Evolutionary conservation across 2,329 filamentous ascomycete species (phyloP), one percentile per base, ranked within the genome.

Genomic region (Aspergillus neotritici): DNA sequence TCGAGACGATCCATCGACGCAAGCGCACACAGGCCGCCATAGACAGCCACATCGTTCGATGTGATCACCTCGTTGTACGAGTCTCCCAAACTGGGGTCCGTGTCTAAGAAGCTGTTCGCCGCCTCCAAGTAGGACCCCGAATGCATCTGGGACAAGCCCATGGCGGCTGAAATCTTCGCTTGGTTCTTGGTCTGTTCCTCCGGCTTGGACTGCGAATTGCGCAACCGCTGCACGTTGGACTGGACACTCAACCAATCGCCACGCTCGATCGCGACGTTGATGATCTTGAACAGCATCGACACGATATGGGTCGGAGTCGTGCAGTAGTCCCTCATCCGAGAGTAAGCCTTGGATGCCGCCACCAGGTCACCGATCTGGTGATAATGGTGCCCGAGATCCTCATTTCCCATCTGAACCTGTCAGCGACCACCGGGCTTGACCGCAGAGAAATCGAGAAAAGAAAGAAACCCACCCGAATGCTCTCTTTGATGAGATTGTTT

Each of bases 401-500:
- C 89, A 57, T 96, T 86, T 34, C 88, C 91, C 82, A 97, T 96
- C 87, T 94, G 54, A 13, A 34, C 13, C 32, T 38, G 41, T 52
- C 21, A 56, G 46, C 21, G 21, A 25, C 21, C 21, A 25, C 7
- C 21, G 9, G 7, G 21, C 7, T 38, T 44, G 38, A 45, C 35
- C 31, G 5, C 34, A n/a, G n/a, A n/a, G 28, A 34, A 8, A 12
- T 21, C n/a, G n/a, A 3, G 3, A 34, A 28, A 17, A 16, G 14
- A 32, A 4, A 28, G 28, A 41, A 32, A 60, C 77, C 44, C 74
- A 94, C 89, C 54, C 90, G 72, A 58, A 97, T 95, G 70, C 89
- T 96, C 70, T 98, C 93, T 64, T 96, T 95, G 57, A 98, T 89
- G 34, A 97, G 71, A 58, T 97, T 98, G 62, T 96, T 95, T 69